Evolutionary conservation across 164 flowering plant species (phyloP).

Genomic region (Piper longum): DNA sequence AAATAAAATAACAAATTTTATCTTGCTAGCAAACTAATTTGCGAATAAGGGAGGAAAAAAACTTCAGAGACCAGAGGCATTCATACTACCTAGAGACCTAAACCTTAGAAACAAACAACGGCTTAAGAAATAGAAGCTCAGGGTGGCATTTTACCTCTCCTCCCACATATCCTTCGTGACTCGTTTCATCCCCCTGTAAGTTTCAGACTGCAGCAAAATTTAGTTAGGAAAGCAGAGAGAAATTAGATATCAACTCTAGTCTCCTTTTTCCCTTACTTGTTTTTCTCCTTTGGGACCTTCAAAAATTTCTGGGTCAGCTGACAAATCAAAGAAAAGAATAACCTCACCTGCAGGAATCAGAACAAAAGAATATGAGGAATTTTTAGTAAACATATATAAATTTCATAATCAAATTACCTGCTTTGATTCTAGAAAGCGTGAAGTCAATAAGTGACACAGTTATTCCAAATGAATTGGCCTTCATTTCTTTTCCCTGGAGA

Average conservation of each 20-base stretch:
- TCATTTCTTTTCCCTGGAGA: slow-evolving; percentile 53
- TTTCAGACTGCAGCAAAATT: slow-evolving; percentile 51
- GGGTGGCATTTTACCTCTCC: slow-evolving; percentile 42
- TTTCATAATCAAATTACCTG: slow-evolving; percentile 29
- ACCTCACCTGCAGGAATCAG: slow-evolving; percentile 45
- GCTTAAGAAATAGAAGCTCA: background rate
- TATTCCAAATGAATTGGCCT: slow-evolving; percentile 50
- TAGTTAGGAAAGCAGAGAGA: background rate
- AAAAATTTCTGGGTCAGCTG: slow-evolving; percentile 60
- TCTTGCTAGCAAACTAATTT: background rate
- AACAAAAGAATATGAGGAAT: background rate
- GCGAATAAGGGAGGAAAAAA: background rate
- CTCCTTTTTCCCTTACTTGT: slow-evolving; percentile 40
- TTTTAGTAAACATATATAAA: background rate
- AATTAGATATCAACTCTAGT: background rate
- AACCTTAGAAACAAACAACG: background rate
- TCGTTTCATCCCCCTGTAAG: slow-evolving; percentile 85
- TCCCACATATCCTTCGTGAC: slow-evolving; percentile 87
- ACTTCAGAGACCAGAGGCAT: too few relatives aligned
- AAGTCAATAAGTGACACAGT: slow-evolving; percentile 68
- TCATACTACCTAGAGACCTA: too few relatives aligned
- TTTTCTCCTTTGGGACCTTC: slow-evolving; percentile 87
- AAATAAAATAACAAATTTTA: background rate
- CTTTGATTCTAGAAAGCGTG: slow-evolving; percentile 83
- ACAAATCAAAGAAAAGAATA: slow-evolving; percentile 70